Conservation (phyloP, 768 basidiomycete species). For the Pleurotus djamor region DNA sequence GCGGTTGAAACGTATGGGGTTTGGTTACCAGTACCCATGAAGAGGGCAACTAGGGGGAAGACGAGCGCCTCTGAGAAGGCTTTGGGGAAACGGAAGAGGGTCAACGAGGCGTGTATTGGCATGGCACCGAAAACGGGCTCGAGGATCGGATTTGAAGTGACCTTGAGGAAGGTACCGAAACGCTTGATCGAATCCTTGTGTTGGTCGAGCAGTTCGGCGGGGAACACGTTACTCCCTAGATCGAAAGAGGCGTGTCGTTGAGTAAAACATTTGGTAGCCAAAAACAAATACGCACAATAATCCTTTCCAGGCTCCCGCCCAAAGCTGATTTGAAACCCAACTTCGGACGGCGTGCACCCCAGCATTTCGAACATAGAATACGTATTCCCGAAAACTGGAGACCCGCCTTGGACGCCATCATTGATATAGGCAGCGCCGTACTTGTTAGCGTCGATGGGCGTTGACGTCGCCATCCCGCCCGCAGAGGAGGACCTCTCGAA, state of each 20-base stretch:
- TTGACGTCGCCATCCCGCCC: conserved; percentile 28
- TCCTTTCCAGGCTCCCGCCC: conserved; percentile 23
- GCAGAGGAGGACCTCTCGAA: conserved; percentile 23
- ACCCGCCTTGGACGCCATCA: conserved; percentile 30
- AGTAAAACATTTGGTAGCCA: not conserved
- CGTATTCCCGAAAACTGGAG: conserved; percentile 26
- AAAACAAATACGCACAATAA: conserved; percentile 13
- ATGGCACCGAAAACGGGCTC: conserved; percentile 27
- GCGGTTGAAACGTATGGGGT: conserved; percentile 29
- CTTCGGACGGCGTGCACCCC: conserved; percentile 23
- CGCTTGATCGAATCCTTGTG: conserved; percentile 23
- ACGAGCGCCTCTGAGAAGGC: conserved; percentile 27
- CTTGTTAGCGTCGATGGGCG: conserved; percentile 17
- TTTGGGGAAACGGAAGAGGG: conserved; percentile 27
- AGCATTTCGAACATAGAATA: conserved; percentile 28
- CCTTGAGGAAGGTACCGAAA: conserved; percentile 24
- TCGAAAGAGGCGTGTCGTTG: not conserved
- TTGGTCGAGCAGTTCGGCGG: conserved; percentile 5
- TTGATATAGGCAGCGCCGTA: conserved; percentile 29
- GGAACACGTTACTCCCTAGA: conserved; percentile 24
- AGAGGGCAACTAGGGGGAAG: conserved; percentile 26
- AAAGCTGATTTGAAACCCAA: conserved; percentile 30
- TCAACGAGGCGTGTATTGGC: conserved; percentile 24
- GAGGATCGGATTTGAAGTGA: conserved; percentile 19
- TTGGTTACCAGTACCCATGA: conserved; percentile 31